Percentiles rank a stretch among this genome's conserved stretches.
phyloP scores from a whole-genome alignment of 116 monocot species.

The Zostera marina region DNA sequence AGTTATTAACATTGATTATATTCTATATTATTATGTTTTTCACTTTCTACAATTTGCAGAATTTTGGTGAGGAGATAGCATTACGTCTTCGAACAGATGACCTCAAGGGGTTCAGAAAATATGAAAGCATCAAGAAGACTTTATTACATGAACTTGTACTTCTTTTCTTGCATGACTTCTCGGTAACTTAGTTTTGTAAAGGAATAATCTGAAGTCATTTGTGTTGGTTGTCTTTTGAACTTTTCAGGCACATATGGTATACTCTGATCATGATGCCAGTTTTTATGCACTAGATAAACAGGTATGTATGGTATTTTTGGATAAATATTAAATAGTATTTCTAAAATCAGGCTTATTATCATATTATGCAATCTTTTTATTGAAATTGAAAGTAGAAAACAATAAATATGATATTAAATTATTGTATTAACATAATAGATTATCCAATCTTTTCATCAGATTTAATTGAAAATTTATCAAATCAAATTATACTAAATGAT shows the following conservation, averaged over 20 bases:
- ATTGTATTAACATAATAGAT: no score
- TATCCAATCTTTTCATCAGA: no score
- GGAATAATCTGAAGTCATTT: neutral
- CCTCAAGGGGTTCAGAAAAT: conserved; percentile 94
- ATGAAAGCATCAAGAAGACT: conserved; percentile 86
- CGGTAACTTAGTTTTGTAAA: no score
- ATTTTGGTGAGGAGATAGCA: conserved; percentile 83
- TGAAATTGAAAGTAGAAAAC: no score
- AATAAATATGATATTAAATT: no score
- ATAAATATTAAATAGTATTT: conserved; percentile 1
- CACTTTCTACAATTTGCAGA: conserved; percentile 27
- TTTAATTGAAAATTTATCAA: no score
- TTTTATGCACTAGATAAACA: conserved; percentile 21
- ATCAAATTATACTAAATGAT: no score
- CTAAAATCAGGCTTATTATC: neutral
- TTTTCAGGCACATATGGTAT: conserved; percentile 25
- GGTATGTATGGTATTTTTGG: conserved; percentile 7
- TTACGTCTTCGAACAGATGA: conserved; percentile 93
- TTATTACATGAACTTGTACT: conserved; percentile 90
- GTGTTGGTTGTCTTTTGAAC: neutral
- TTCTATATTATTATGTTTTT: neutral
- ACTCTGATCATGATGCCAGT: conserved; percentile 19
- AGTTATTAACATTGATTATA: neutral
- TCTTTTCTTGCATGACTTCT: no score
- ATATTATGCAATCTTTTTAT: neutral